phyloP scores from a whole-genome alignment of 306 rosid species.

The Sicyos edulis region DNA sequence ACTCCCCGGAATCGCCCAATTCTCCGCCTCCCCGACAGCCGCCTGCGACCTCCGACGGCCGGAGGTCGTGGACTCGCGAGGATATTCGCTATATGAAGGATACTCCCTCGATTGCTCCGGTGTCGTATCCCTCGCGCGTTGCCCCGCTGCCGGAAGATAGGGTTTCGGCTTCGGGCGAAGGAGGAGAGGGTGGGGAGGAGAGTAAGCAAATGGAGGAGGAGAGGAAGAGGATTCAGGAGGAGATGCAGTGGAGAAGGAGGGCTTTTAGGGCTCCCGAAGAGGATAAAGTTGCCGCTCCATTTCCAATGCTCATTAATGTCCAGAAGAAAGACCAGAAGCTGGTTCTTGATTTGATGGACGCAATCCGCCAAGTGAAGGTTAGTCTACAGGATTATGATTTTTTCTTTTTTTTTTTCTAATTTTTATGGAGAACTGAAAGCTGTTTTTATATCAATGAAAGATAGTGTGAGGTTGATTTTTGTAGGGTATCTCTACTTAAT shows the following conservation, averaged over 20 bases:
- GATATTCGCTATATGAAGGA: conserved; percentile 67
- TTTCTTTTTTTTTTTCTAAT: neutral
- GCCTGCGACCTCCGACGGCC: conserved; percentile 29
- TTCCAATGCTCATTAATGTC: conserved; percentile 58
- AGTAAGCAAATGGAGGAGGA: conserved; percentile 38
- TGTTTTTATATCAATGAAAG: neutral
- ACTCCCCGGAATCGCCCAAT: conserved; percentile 17
- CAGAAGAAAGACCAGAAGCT: conserved; percentile 60
- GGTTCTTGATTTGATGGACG: conserved; percentile 66
- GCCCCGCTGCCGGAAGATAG: conserved; percentile 83
- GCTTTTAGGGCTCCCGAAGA: conserved; percentile 42
- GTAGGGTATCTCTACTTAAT: neutral
- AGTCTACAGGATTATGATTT: conserved; percentile 17
- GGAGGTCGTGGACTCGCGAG: conserved; percentile 50
- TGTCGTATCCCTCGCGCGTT: conserved; percentile 51
- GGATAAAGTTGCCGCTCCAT: conserved; percentile 52
- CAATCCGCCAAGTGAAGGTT: conserved; percentile 85
- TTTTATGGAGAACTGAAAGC: neutral
- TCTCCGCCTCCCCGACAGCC: conserved; percentile 29
- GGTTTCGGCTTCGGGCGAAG: conserved; percentile 16
- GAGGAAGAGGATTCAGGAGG: conserved; percentile 44
- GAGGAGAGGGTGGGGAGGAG: conserved; percentile 15
- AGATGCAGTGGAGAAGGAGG: conserved; percentile 34
- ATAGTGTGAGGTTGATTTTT: neutral
- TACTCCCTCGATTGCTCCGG: conserved; percentile 45